Evolutionary conservation across 345 rosid genomes (phyloP).

Genomic region (Carallia pectinifolia): DNA sequence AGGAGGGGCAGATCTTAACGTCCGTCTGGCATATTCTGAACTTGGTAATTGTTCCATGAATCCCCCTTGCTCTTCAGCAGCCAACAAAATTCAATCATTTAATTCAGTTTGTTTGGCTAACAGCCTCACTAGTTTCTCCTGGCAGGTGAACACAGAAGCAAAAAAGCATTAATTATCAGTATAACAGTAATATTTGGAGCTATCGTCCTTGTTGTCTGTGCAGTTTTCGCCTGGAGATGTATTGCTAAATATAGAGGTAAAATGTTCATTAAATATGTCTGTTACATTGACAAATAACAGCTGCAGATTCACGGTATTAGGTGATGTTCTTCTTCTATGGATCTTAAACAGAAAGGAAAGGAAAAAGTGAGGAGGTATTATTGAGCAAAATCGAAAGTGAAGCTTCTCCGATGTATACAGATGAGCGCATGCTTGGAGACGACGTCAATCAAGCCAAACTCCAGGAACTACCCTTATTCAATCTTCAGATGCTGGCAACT

Average conservation of each 20-base stretch:
- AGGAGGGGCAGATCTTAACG: constrained; percentile 19
- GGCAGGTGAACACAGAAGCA: constrained; percentile 7
- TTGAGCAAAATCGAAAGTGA: neutral
- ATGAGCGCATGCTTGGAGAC: neutral
- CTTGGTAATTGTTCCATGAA: neutral
- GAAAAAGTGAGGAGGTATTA: too few species aligned
- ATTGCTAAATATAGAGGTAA: neutral
- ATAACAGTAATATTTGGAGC: neutral
- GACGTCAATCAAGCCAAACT: neutral
- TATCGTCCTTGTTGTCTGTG: neutral
- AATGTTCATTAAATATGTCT: too few species aligned
- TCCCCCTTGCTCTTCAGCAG: too few species aligned
- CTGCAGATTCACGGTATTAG: too few species aligned
- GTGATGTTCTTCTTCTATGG: neutral
- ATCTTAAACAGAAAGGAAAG: neutral
- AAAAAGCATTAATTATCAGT: neutral
- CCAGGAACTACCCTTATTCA: constrained; percentile 15
- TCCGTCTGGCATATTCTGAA: constrained; percentile 21
- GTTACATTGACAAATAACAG: too few species aligned
- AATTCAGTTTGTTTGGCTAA: too few species aligned
- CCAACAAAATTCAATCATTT: neutral
- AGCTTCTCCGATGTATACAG: neutral
- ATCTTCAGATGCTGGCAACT: neutral
- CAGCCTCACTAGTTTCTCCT: neutral
- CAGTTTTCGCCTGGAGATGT: neutral